phyloP scores from a whole-genome alignment of 306 rosid genomes.

The Betula pendula region DNA sequence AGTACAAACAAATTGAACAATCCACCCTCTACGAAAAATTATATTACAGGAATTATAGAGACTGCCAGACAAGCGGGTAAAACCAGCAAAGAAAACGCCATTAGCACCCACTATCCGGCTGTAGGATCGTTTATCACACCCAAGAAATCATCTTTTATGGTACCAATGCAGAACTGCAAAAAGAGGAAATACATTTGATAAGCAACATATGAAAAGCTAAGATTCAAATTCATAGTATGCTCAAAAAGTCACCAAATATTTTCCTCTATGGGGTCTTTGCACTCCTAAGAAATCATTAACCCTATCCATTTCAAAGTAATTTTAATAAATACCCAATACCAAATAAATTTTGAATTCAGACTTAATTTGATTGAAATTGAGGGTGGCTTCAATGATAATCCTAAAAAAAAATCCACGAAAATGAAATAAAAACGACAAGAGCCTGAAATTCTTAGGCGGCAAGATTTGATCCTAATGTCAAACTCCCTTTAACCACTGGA shows the following conservation, averaged over 20 bases:
- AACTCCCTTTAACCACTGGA: neutral
- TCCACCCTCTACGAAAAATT: neutral
- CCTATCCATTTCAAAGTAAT: neutral
- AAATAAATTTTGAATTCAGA: neutral
- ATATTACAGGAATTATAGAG: neutral
- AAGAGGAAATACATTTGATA: neutral
- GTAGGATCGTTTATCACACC: constrained; percentile 95
- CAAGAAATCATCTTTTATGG: constrained; percentile 95
- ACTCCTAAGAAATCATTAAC: neutral
- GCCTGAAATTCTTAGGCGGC: neutral
- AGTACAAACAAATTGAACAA: neutral
- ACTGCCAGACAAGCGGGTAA: neutral
- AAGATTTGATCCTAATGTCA: neutral
- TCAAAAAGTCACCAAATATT: neutral
- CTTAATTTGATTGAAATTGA: neutral
- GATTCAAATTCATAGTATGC: neutral
- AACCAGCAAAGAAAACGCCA: neutral
- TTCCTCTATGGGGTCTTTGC: neutral
- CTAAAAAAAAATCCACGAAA: neutral
- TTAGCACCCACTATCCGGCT: constrained; percentile 35
- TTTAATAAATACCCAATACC: neutral
- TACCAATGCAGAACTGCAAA: constrained; percentile 93
- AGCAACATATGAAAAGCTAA: neutral
- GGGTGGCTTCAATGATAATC: neutral
- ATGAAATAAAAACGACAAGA: neutral